These are phyloP conservation scores for Leccinum truebloodii DNA, from an alignment of 768 basidiomycete species.

Conservation along the genomic window DNA sequence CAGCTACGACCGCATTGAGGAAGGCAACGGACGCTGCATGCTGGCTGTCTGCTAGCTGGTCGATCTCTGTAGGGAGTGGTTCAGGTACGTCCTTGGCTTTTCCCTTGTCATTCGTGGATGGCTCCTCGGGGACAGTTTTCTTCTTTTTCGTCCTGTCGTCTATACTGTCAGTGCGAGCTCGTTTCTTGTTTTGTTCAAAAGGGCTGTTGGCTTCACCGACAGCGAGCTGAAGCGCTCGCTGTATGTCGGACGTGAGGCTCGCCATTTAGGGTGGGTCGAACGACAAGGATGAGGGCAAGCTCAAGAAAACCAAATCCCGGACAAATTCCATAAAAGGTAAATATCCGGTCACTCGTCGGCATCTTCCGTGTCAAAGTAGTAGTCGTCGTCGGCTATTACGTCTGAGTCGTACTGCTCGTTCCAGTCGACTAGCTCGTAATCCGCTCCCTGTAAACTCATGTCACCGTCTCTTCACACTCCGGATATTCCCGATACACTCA, in stretches of 20 bases:
- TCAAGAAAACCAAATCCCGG: conserved; percentile 20
- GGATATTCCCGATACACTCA: conserved; percentile 34
- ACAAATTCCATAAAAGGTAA: conserved; percentile 18
- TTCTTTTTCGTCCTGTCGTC: conserved; percentile 39
- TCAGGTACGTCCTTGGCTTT: conserved; percentile 37
- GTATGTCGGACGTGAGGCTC: conserved; percentile 44
- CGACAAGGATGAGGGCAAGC: conserved; percentile 44
- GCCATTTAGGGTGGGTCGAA: conserved; percentile 43
- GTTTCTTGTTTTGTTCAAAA: conserved; percentile 40
- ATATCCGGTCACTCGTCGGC: conserved; percentile 38
- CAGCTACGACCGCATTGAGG: conserved; percentile 64
- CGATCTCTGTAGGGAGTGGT: conserved; percentile 35
- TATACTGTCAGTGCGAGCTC: conserved; percentile 20
- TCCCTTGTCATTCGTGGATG: conserved; percentile 34
- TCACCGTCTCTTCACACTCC: not conserved
- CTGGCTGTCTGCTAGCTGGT: conserved; percentile 34
- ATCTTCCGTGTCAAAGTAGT: conserved; percentile 72
- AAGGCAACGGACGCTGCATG: conserved; percentile 57
- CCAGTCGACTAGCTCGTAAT: conserved; percentile 78
- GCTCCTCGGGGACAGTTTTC: conserved; percentile 15
- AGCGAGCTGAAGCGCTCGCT: conserved; percentile 52
- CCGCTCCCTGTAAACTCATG: conserved; percentile 47
- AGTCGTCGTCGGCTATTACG: conserved; percentile 50
- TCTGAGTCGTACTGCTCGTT: conserved; percentile 60
- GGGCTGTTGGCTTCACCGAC: conserved; percentile 47